phyloP scores from a whole-genome alignment of 2,329 filamentous ascomycete genomes.

The Sarocladium kiliense region DNA sequence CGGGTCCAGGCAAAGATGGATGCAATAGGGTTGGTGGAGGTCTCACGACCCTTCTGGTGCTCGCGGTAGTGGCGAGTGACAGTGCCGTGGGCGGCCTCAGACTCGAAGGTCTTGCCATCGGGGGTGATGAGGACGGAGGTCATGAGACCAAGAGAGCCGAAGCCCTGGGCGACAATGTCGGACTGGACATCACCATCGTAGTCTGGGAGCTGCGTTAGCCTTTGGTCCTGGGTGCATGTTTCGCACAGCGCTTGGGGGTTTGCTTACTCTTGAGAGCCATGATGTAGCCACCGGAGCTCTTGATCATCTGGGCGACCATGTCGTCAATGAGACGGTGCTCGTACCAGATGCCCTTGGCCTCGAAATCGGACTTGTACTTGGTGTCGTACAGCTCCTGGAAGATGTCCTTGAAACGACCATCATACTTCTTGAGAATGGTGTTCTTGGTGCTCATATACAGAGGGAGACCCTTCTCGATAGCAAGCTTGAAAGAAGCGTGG shows the following conservation, averaged over 20 bases:
- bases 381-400: conserved; percentile 95
- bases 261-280: conserved; percentile 94
- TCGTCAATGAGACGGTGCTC: conserved; percentile 99
- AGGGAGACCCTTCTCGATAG: conserved; percentile 79
- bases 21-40: conserved; percentile 96
- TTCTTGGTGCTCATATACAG: conserved; percentile 99
- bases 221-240: neutral
- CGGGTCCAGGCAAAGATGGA: conserved; percentile 99
- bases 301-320: conserved; percentile 99
- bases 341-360: conserved; percentile 94
- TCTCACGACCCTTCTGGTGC: conserved; percentile 96
- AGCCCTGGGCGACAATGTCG: conserved; percentile 96
- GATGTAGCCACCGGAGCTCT: conserved; percentile 92
- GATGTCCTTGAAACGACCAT: conserved; percentile 98
- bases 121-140: conserved; percentile 96
- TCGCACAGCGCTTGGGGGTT: neutral
- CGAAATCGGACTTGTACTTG: conserved; percentile 82
- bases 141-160: conserved; percentile 97
- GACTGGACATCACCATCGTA: conserved; percentile 99
- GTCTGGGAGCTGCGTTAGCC: conserved; percentile 49
- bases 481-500: conserved; percentile 94
- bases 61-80: conserved; percentile 98
- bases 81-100: conserved; percentile 95
- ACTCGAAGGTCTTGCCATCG: conserved; percentile 94
- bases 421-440: conserved; percentile 98